Evolutionary conservation across 2,329 filamentous ascomycete species (phyloP).

Genomic region (Leptographium wingfieldii): DNA sequence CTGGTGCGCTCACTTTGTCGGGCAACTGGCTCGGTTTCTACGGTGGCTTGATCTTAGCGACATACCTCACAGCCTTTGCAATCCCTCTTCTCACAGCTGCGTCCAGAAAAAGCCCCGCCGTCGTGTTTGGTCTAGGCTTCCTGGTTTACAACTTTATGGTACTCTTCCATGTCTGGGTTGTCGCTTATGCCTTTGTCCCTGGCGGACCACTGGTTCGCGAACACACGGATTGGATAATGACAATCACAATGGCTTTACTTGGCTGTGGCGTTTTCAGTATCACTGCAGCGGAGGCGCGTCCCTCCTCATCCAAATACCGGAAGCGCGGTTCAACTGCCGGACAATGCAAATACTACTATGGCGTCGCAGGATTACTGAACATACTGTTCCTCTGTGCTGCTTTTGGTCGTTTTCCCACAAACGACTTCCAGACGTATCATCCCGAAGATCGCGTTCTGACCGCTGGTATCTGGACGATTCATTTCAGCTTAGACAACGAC

Average conservation of each 20-base stretch:
- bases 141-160: constrained; percentile 86
- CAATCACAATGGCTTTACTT: constrained; percentile 68
- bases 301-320: constrained; percentile 25
- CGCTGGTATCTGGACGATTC: constrained; percentile 96
- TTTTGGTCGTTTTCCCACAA: constrained; percentile 82
- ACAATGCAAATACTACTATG: constrained; percentile 38
- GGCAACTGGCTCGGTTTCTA: constrained; percentile 84
- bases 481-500: constrained; percentile 95
- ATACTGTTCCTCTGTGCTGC: constrained; percentile 67
- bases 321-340: constrained; percentile 22
- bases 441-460: constrained; percentile 77
- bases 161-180: constrained; percentile 97
- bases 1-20: constrained; percentile 62
- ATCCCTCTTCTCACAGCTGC: constrained; percentile 65
- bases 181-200: constrained; percentile 95
- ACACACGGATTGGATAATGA: constrained; percentile 93
- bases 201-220: constrained; percentile 87
- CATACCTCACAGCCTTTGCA: constrained; percentile 71
- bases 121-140: constrained; percentile 80
- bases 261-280: constrained; percentile 75
- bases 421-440: constrained; percentile 87
- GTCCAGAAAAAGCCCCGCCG: constrained; percentile 61
- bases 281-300: constrained; percentile 31
- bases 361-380: constrained; percentile 61
- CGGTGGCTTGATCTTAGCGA: constrained; percentile 61